phyloP scores from a whole-genome alignment of 2,329 filamentous ascomycete genomes.

The Aulographum hederae region DNA sequence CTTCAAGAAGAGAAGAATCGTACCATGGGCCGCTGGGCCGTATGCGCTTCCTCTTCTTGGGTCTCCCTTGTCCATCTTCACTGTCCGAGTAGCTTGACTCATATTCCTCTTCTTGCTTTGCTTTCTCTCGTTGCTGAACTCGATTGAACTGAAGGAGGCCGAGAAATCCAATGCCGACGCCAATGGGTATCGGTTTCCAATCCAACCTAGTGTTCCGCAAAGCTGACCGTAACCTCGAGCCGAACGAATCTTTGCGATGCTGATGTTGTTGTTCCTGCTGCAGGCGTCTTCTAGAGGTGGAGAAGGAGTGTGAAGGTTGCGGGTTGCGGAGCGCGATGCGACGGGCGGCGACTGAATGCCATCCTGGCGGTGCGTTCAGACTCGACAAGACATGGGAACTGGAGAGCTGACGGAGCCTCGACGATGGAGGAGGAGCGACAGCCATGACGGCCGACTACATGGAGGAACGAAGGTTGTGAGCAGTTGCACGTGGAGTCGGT shows the following conservation, averaged over 20 bases:
- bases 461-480: too few relatives aligned
- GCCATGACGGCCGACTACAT: too few relatives aligned
- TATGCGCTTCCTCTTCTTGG: slow-evolving; percentile 38
- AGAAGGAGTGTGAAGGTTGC: slow-evolving; percentile 10
- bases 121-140: slow-evolving; percentile 35
- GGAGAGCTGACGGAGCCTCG: too few relatives aligned
- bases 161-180: slow-evolving; percentile 68
- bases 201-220: slow-evolving; percentile 49
- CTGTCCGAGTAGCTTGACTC: slow-evolving; percentile 23
- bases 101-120: slow-evolving; percentile 18
- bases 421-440: too few relatives aligned
- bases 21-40: slow-evolving; percentile 74
- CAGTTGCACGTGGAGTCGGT: too few relatives aligned
- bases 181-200: slow-evolving; percentile 84
- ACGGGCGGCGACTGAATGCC: slow-evolving; percentile 5
- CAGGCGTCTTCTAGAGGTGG: slow-evolving; percentile 22
- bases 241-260: slow-evolving; percentile 33
- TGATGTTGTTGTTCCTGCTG: slow-evolving; percentile 21
- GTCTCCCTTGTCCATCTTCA: slow-evolving; percentile 29
- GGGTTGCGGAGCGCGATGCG: slow-evolving; percentile 8
- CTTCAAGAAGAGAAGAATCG: slow-evolving; percentile 7
- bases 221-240: slow-evolving; percentile 37
- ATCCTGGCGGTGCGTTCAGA: too few relatives aligned
- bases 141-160: slow-evolving; percentile 74
- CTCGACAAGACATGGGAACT: too few relatives aligned